Evolutionary conservation across 768 basidiomycete genomes (phyloP), one percentile per base, ranked within the genome.

Genomic region (Leccinum imitatum): DNA sequence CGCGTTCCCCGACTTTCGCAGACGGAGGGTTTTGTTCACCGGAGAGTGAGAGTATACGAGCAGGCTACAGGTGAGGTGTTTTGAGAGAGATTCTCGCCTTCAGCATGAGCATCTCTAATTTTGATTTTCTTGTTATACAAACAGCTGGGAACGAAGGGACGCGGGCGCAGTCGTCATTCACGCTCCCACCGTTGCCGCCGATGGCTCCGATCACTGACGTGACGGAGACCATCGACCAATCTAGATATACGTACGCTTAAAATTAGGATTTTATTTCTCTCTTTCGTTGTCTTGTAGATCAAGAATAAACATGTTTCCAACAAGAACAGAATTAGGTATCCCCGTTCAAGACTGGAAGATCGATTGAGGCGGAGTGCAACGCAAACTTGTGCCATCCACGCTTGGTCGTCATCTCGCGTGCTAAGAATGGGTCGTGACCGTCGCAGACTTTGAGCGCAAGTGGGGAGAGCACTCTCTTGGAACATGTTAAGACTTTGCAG

Each of bases 381-480:
- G 33, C 5, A 6, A 35, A 35, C 5, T 35, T 35, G 33, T 33
- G 33, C 33, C 13, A 13, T 35, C 33, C 33, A 35, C 13, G 33
- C 33, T 33, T 14, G 33, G 33, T 6, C 13, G 13, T 14, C 33
- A 5, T 35, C 33, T 35, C 33, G 13, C 13, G 33, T 35, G 33
- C 13, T 35, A 35, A 35, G 33, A 35, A 35, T 14, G 33, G 33
- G 33, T 33, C 13, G 33, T 33, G 9, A 87, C 80, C 10, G 82
- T 83, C 6, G 74, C 78, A 57, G 90, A 91, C 46, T 98, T 98
- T 67, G 93, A 95, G 75, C 73, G 67, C 53, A 87, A 84, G 73
- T 83, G 91, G 74, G 96, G 95, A 8, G 78, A 87, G 71, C 81
- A 79, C 65, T 76, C 95, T 35, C 27, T 30, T 99, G 97, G 97